These are phyloP conservation scores for Trametes cingulata DNA, from an alignment of 768 basidiomycete species.

Conservation along the genomic window DNA sequence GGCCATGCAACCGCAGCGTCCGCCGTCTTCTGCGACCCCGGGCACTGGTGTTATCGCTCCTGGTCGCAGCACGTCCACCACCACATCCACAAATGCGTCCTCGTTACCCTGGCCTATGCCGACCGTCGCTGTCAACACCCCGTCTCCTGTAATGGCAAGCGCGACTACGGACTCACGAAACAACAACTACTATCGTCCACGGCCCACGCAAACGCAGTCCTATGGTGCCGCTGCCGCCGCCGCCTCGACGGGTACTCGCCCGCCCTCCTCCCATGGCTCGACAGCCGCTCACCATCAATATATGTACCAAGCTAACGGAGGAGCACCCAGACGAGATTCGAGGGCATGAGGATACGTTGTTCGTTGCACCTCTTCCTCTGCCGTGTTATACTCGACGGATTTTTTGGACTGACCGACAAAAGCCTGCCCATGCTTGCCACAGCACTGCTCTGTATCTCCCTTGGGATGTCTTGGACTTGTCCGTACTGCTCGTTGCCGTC, in stretches of 20 bases:
- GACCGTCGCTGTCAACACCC: constrained; percentile 60
- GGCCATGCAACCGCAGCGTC: constrained; percentile 48
- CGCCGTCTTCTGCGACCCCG: constrained; percentile 26
- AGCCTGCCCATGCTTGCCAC: neutral
- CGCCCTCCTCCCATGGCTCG: constrained; percentile 21
- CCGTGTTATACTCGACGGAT: neutral
- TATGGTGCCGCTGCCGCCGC: constrained; percentile 23
- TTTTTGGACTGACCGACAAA: neutral
- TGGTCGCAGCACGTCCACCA: constrained; percentile 23
- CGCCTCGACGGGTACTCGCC: constrained; percentile 6
- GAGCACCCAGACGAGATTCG: constrained; percentile 8
- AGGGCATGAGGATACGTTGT: neutral
- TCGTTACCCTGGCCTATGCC: constrained; percentile 72
- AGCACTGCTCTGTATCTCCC: neutral
- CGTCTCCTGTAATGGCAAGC: constrained; percentile 55
- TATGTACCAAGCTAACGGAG: constrained; percentile 28
- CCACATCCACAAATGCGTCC: constrained; percentile 21
- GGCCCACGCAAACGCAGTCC: constrained; percentile 33
- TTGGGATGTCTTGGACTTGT: constrained; percentile 16
- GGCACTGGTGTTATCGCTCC: constrained; percentile 12
- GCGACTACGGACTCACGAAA: constrained; percentile 37
- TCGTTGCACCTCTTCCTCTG: neutral
- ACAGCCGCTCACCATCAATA: constrained; percentile 24
- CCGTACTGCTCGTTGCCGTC: constrained; percentile 1
- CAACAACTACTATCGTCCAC: constrained; percentile 58